These are phyloP conservation scores for Backusella psychrophila DNA, from an alignment of 192 early-diverging fungal species.

Conservation along the genomic window DNA sequence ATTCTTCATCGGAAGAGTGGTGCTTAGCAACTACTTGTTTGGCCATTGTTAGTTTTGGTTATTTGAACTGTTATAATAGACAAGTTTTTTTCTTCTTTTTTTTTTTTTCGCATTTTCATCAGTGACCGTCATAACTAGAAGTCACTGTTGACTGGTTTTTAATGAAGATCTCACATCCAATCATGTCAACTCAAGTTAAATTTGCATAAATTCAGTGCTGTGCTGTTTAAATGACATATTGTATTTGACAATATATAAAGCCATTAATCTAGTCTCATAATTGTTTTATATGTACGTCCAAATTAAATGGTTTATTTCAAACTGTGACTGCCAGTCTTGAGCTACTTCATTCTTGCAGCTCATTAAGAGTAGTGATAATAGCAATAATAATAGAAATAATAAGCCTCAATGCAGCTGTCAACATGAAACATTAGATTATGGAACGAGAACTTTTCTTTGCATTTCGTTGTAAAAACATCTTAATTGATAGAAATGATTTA, in stretches of 20 bases:
- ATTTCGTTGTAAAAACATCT: not conserved
- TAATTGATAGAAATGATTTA: not conserved
- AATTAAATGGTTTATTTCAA: not conserved
- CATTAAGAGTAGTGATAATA: not conserved
- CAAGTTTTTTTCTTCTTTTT: not conserved
- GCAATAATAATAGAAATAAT: not conserved
- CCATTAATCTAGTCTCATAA: too few relatives aligned
- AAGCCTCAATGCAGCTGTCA: not conserved
- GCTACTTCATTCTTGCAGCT: not conserved
- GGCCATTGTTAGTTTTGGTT: not conserved
- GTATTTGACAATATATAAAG: too few relatives aligned
- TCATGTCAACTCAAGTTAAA: not conserved
- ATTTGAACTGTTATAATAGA: not conserved
- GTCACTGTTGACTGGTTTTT: not conserved
- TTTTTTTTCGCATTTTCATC: not conserved
- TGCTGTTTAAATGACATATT: too few relatives aligned
- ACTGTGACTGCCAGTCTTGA: not conserved
- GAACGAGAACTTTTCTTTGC: not conserved
- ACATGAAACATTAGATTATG: not conserved
- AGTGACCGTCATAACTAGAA: not conserved
- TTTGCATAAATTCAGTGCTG: not conserved
- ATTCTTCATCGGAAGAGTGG: constrained; percentile 3
- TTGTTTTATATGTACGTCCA: not conserved
- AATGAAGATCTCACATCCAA: not conserved
- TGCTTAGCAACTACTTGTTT: not conserved